Conservation (phyloP, 139 green algal genomes). For the Micractinium conductrix region DNA sequence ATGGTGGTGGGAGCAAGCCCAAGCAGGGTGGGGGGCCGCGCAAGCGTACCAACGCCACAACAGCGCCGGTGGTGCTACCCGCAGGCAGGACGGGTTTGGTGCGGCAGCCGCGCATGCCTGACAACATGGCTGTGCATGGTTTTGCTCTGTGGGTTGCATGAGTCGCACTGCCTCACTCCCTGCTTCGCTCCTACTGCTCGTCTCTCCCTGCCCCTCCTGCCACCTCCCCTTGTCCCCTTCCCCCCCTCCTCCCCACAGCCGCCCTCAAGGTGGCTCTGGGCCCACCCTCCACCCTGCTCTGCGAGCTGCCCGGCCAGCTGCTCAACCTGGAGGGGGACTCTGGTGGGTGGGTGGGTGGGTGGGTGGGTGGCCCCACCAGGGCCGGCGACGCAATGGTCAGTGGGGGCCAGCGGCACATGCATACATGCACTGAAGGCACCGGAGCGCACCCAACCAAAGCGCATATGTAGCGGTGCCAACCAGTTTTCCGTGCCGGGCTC, state of each 20-base stretch:
- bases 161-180: neutral
- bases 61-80: neutral
- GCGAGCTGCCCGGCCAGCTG: neutral
- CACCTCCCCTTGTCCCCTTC: neutral
- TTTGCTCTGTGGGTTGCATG: neutral
- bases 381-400: too few species aligned
- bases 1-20: neutral
- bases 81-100: neutral
- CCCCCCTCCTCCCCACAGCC: neutral
- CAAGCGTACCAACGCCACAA: neutral
- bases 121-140: neutral
- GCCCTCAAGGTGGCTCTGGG: too few species aligned
- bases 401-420: too few species aligned
- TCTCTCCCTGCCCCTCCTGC: neutral
- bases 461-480: too few species aligned
- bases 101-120: neutral
- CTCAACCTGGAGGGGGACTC: conserved; percentile 17
- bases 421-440: too few species aligned
- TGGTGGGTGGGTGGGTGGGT: neutral
- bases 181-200: too few species aligned
- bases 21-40: neutral
- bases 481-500: too few species aligned
- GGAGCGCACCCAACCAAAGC: too few species aligned
- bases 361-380: too few species aligned
- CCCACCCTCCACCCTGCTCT: too few species aligned